Percentiles rank a stretch among this genome's conserved stretches.
phyloP scores from a whole-genome alignment of 371 early-diverging fungal genomes.

The Entomophthora muscae region DNA sequence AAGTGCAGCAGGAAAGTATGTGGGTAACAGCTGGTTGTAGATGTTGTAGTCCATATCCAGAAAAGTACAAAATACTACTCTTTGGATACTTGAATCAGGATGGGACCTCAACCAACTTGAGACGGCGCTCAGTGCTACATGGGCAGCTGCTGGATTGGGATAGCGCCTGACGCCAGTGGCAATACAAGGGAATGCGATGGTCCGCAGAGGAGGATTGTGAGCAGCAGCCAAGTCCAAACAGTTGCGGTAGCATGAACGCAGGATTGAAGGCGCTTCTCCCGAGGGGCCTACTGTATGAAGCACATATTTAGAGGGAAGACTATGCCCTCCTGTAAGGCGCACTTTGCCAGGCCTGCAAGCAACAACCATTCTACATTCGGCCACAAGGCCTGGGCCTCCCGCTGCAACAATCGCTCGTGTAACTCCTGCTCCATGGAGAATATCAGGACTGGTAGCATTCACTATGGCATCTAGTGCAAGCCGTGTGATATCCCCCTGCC shows the following conservation, averaged over 20 bases:
- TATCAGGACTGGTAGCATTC: neutral
- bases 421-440: constrained; percentile 1
- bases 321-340: neutral
- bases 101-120: neutral
- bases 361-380: constrained; percentile 1
- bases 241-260: neutral
- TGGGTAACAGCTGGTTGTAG: neutral
- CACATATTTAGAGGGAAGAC: neutral
- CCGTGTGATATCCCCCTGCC: constrained; percentile 1
- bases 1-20: neutral
- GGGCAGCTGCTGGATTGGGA: neutral
- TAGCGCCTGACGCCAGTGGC: constrained; percentile 1
- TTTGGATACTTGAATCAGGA: neutral
- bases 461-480: neutral
- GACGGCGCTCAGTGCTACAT: neutral
- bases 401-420: constrained; percentile 2
- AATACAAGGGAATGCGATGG: constrained; percentile 5
- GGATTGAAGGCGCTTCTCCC: neutral
- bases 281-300: constrained; percentile 4
- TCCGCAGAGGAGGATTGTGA: neutral
- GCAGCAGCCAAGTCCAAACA: neutral
- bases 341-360: neutral
- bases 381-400: neutral
- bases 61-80: constrained; percentile 4
- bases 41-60: neutral